These are phyloP conservation scores for Penicillium expansum DNA, from an alignment of 2,329 filamentous ascomycete species.

Conservation along the genomic window DNA sequence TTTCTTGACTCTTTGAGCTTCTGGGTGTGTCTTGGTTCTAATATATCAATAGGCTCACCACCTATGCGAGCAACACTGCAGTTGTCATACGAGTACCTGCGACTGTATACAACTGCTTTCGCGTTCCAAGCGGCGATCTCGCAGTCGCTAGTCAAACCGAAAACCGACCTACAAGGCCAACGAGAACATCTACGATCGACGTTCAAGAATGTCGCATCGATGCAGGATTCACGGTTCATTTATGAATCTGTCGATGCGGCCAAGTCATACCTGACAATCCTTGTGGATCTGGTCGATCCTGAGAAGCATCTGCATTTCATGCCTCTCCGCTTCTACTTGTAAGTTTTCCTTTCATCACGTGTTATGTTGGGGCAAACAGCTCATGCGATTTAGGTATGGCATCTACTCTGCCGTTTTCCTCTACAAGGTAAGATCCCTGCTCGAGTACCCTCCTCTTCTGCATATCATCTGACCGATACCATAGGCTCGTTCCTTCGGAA, in stretches of 20 bases:
- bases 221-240: constrained; percentile 64
- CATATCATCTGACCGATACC: not conserved
- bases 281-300: constrained; percentile 60
- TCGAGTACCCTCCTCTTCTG: not conserved
- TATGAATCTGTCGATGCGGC: constrained; percentile 65
- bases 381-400: constrained; percentile 35
- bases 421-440: constrained; percentile 53
- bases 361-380: not conserved
- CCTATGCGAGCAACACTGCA: constrained; percentile 66
- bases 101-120: constrained; percentile 72
- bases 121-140: constrained; percentile 69
- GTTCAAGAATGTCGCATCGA: constrained; percentile 56
- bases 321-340: constrained; percentile 63
- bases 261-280: constrained; percentile 58
- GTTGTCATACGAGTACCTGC: constrained; percentile 69
- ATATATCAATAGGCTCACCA: constrained; percentile 51
- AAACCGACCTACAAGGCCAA: constrained; percentile 35
- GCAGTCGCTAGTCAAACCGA: constrained; percentile 47
- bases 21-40: constrained; percentile 2
- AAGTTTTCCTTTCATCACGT: not conserved
- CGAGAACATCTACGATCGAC: constrained; percentile 44
- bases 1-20: not conserved
- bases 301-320: constrained; percentile 60
- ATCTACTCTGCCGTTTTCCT: constrained; percentile 65
- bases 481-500: constrained; percentile 57